These are phyloP conservation scores for Fraxinus sp. DNA, from an alignment of 305 asterid genomes.

Conservation along the genomic window DNA sequence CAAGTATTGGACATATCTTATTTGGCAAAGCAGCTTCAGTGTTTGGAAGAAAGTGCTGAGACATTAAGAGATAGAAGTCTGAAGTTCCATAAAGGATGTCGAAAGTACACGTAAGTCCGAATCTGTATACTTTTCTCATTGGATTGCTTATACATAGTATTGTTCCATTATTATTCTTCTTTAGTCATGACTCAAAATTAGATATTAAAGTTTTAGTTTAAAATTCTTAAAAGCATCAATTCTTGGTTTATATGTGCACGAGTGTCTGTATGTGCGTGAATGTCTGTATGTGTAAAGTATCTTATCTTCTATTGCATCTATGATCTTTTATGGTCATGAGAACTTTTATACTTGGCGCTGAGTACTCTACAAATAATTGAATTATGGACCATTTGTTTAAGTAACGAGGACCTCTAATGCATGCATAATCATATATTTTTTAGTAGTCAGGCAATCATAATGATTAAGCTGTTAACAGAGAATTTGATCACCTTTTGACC, in stretches of 20 bases:
- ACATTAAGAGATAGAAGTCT: constrained; percentile 71
- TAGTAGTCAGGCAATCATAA: background rate
- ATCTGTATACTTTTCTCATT: constrained; percentile 15
- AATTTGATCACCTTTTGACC: background rate
- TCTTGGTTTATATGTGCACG: background rate
- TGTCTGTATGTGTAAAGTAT: background rate
- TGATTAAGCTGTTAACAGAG: background rate
- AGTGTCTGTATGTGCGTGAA: background rate
- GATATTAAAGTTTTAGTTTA: background rate
- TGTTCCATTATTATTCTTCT: background rate
- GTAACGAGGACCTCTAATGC: background rate
- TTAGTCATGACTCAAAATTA: background rate
- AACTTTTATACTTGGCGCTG: background rate
- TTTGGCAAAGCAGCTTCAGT: constrained; percentile 67
- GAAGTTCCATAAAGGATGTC: constrained; percentile 90
- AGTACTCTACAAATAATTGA: background rate
- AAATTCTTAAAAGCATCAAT: background rate
- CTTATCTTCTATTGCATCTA: constrained; percentile 3
- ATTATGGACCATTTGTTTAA: background rate
- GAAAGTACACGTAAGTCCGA: constrained; percentile 78
- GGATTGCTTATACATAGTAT: background rate
- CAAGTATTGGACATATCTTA: constrained; percentile 29
- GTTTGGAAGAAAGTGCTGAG: constrained; percentile 90
- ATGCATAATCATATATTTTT: background rate
- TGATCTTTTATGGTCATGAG: background rate